Base-by-base conservation (phyloP, 208 protist species). In the Acanthamoeba castellanii region DNA sequence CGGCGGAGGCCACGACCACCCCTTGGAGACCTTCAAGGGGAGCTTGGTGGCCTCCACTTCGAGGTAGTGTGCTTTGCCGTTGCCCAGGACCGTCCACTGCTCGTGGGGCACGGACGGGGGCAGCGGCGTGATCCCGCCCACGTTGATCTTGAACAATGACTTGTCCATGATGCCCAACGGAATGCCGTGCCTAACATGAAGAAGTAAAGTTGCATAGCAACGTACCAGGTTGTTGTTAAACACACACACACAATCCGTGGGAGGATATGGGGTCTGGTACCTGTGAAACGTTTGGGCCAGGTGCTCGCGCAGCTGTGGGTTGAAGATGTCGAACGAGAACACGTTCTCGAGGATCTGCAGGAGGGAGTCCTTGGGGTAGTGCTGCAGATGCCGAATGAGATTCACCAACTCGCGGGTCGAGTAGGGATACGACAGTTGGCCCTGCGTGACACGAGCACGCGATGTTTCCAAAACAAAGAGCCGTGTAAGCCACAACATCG, bases 321-420 rank as follows among this genome's bases (percentile, higher is more conserved):
- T 59, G 91, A 91, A 96, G 22, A 76, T 66, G 37, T 96, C 95
- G 45, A 96, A 96, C 57, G 88, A 90, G 64, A 96, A 96, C 9
- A 96, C 95, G 37, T 96, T 96, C 30, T 96, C 72, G n/a, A 96
- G 61, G n/a, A 84, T 85, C 22, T 95, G 78, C 20, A 95, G 59
- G 14, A 96, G 81, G 6, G 74, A 74, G 93, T 99, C 98, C 84
- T 98, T 95, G 37, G 98, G 98, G 92, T 97, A 99, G 22, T 90
- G 92, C 27, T 98, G 92, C 74, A 99, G 95, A 96, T 99, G 99
- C 89, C 98, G 97, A 68, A 99, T 98, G 68, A 99, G 97, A 34
- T 98, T 98, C 59, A 99, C 99, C 34, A 99, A 97, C 96, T 99
- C 98, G 47, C 98, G 64, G 25, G 82, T 93, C 8, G 84, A 95